Base-by-base conservation (phyloP, 2,329 filamentous ascomycete species). In the Aureobasidium sp. region DNA sequence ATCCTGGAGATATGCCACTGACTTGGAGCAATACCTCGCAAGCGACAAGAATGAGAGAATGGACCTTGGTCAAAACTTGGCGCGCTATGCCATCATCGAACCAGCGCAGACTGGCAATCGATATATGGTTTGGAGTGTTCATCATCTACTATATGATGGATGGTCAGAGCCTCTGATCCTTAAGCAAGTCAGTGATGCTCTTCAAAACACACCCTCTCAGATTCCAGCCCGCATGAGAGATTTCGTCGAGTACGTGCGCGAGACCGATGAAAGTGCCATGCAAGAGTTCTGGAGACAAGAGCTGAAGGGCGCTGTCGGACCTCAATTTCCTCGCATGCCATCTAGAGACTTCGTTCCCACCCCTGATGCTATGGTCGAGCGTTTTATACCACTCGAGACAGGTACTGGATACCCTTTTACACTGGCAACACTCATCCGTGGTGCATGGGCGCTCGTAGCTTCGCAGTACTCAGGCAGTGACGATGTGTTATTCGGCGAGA, bases 101-200 rank as follows among this genome's bases (percentile, higher is more conserved):
- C 23, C 58, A 3, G 41, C 23, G 5, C 23, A 62, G 17, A 36
- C 47, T 46, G 62, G 44, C 10, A 52, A 64, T 13, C 23, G 48
- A 26, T 69, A 68, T 47, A 66, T 73, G 56, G 67, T 73, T 6
- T 70, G 70, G 65, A 74, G 70, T 27, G 68, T 74, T 17, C 76
- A 78, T 60, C 76, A 78, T 64, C 69, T 71, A 1, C 48, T 76
- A 0, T 77, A 77, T 64, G 75, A 78, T 67, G 75, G 74, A 0
- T 74, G 72, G 70, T 72, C 72, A 1, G 68, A 73, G 63, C 67
- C 69, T 1, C 64, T 76, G 20, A 66, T 78, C 15, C 64, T 74
- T 13, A 66, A 73, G n/a, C 63, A 67, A 37, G 67, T 77, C 53
- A 56, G 56, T 29, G 58, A 63, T 51, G 42, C 46, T 23, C 34